These are phyloP conservation scores for Wickerhamiella spandovensis DNA, from an alignment of 805 yeast genomes.

Conservation along the genomic window DNA sequence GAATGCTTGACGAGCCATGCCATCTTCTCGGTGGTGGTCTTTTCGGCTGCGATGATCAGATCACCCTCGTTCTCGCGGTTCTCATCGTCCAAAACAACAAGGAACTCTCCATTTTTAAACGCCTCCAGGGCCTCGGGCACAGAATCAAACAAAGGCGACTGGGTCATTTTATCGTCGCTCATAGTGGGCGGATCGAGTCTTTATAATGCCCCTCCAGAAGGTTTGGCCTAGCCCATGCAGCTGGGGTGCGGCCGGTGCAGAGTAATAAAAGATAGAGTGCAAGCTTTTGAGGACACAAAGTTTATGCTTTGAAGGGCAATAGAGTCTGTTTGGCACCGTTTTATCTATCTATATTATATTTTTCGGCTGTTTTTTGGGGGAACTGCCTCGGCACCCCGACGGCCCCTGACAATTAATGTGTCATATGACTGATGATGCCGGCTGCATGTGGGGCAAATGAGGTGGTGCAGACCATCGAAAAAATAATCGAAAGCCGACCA, in stretches of 20 bases:
- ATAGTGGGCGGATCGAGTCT: neutral
- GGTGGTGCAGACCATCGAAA: neutral
- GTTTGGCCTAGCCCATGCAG: neutral
- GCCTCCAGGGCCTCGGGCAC: slow-evolving; percentile 65
- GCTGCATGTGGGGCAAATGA: neutral
- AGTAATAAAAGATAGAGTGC: neutral
- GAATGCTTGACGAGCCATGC: slow-evolving; percentile 73
- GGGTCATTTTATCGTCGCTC: neutral
- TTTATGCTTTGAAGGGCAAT: too few relatives aligned
- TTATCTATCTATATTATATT: too few relatives aligned
- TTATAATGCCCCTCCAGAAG: neutral
- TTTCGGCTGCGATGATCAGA: slow-evolving; percentile 81
- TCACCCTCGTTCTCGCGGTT: slow-evolving; percentile 97
- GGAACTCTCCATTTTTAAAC: slow-evolving; percentile 62
- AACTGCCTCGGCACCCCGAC: neutral
- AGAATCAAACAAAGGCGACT: slow-evolving; percentile 26
- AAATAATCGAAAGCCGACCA: too few relatives aligned
- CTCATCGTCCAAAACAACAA: slow-evolving; percentile 95
- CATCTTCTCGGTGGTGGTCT: slow-evolving; percentile 70
- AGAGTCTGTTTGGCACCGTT: too few relatives aligned
- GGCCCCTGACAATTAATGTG: neutral
- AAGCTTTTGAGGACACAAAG: neutral
- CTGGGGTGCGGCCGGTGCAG: neutral
- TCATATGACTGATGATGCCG: neutral
- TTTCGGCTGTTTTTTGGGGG: too few relatives aligned